Percentiles rank a stretch among this genome's conserved stretches.
phyloP scores from a whole-genome alignment of 2,329 filamentous ascomycete genomes.

The Sporothrix pseudoabietina region DNA sequence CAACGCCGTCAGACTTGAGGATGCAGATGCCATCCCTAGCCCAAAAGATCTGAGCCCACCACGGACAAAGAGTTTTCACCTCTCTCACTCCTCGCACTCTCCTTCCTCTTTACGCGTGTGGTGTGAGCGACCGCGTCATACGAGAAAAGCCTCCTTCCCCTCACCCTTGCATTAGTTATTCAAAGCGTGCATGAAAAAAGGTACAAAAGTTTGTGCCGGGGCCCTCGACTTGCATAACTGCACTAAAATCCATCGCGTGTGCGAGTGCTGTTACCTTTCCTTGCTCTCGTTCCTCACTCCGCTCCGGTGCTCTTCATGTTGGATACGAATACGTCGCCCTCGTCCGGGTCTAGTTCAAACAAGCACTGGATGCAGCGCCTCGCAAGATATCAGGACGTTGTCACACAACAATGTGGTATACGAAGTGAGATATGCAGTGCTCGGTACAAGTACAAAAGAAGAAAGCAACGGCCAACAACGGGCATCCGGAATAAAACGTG shows the following conservation, averaged over 20 bases:
- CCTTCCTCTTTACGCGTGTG: conserved; percentile 18
- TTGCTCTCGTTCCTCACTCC: neutral
- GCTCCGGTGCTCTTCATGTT: neutral
- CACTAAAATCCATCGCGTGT: conserved; percentile 21
- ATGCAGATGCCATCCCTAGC: neutral
- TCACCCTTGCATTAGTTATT: conserved; percentile 33
- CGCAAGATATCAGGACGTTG: neutral
- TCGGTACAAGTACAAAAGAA: neutral
- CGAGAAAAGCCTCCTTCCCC: conserved; percentile 20
- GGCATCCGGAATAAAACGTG: neutral
- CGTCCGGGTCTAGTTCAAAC: neutral
- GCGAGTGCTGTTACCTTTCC: conserved; percentile 8
- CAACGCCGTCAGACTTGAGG: conserved; percentile 11
- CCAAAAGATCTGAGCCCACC: neutral
- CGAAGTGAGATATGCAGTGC: neutral
- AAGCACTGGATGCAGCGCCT: neutral
- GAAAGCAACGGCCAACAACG: neutral
- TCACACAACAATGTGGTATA: neutral
- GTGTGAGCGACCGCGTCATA: conserved; percentile 24
- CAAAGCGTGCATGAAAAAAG: conserved; percentile 28
- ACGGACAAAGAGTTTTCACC: neutral
- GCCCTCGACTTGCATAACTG: conserved; percentile 27
- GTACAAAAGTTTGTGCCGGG: conserved; percentile 25
- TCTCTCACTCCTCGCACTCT: neutral
- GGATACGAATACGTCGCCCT: conserved; percentile 18